Conservation (phyloP, 306 rosid species). For the Pterocarpus macrocarpus region DNA sequence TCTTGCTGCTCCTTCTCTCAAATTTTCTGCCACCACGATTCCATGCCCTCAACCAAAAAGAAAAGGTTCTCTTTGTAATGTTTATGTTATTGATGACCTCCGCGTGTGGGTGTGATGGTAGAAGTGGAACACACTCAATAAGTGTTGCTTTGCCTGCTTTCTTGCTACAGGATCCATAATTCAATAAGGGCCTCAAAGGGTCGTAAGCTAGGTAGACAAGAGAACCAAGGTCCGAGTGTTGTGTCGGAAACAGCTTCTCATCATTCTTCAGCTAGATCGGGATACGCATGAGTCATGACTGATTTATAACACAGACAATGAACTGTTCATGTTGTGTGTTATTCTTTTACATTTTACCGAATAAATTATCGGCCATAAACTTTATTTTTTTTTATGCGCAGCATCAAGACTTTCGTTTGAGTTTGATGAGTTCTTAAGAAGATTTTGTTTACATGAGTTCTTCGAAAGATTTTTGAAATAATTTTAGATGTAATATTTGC, state of each 20-base stretch:
- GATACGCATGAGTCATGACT: background rate
- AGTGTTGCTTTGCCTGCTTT: slow-evolving; percentile 26
- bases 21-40: background rate
- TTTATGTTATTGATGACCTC: background rate
- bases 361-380: background rate
- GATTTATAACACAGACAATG: slow-evolving; percentile 9
- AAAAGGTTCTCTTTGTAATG: background rate
- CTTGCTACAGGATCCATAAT: background rate
- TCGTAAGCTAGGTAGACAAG: slow-evolving; percentile 23
- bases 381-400: background rate
- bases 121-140: background rate
- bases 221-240: slow-evolving; percentile 16
- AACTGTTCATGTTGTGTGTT: background rate
- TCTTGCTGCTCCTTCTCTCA: background rate
- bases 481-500: no score
- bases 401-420: no score
- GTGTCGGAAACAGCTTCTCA: slow-evolving; percentile 39
- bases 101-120: background rate
- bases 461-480: no score
- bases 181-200: background rate
- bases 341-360: background rate
- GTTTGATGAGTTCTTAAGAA: no score
- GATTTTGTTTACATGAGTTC: no score
- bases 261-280: slow-evolving; percentile 3
- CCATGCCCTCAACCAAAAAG: slow-evolving; percentile 1